Percentiles rank a stretch among this genome's conserved stretches.
Evolutionary conservation across 208 protist genomes (phyloP).

Genomic region (Acanthamoeba sp.): DNA sequence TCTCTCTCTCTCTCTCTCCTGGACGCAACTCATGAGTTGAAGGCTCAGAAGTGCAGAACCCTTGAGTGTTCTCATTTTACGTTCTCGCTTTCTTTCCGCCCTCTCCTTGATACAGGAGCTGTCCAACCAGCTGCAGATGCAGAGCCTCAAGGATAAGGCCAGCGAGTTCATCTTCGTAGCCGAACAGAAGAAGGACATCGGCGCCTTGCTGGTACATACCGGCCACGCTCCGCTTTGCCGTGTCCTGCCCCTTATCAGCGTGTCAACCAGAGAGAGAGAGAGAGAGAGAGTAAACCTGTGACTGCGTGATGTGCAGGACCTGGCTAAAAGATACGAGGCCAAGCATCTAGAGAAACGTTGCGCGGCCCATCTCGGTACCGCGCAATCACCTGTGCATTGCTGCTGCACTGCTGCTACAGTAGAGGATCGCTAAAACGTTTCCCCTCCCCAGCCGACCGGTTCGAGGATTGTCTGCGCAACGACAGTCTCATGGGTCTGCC

Average conservation of each 20-base stretch:
- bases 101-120: conserved; percentile 21
- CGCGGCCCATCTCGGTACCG: conserved; percentile 28
- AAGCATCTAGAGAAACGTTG: conserved; percentile 27
- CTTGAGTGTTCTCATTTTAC: background rate
- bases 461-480: conserved; percentile 8
- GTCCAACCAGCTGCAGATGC: background rate
- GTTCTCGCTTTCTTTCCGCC: background rate
- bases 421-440: no score
- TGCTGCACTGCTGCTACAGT: no score
- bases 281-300: no score
- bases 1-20: background rate
- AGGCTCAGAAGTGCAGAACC: no score
- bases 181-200: conserved; percentile 56
- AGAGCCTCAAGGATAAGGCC: conserved; percentile 32
- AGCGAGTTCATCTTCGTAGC: conserved; percentile 54
- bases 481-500: conserved; percentile 28
- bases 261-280: no score
- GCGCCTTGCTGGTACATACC: background rate
- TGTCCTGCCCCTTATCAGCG: no score
- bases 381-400: background rate
- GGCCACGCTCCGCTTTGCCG: no score
- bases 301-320: no score
- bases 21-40: background rate
- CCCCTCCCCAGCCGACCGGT: conserved; percentile 28
- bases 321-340: background rate